These are phyloP conservation scores for Ganoderma sinense DNA, from an alignment of 1,284 basidiomycete genomes.

Conservation along the genomic window DNA sequence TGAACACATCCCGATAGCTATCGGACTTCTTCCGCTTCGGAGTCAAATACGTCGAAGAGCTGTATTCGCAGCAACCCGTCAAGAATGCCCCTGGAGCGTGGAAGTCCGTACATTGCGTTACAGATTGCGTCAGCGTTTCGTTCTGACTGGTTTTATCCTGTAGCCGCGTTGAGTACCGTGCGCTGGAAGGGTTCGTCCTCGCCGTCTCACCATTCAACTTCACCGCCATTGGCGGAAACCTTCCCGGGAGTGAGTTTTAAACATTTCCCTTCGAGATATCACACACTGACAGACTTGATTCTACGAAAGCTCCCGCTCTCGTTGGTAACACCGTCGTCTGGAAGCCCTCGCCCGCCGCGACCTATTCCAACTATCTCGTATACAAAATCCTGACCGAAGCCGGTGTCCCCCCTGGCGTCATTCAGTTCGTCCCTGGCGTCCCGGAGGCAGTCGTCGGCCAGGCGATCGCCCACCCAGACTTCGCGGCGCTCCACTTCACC, in stretches of 20 bases:
- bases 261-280: not conserved
- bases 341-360: slow-evolving; percentile 97
- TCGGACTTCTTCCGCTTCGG: slow-evolving; percentile 97
- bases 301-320: slow-evolving; percentile 79
- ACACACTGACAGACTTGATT: not conserved
- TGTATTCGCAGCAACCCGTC: slow-evolving; percentile 91
- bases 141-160: slow-evolving; percentile 8
- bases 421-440: slow-evolving; percentile 95
- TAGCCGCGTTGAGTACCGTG: slow-evolving; percentile 94
- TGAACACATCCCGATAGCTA: slow-evolving; percentile 55
- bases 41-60: slow-evolving; percentile 95
- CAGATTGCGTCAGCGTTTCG: not conserved
- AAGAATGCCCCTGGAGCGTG: slow-evolving; percentile 90
- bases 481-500: slow-evolving; percentile 96
- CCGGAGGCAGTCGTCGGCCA: slow-evolving; percentile 85
- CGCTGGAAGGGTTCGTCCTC: slow-evolving; percentile 96
- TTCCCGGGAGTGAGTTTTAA: slow-evolving; percentile 67
- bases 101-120: slow-evolving; percentile 76
- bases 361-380: slow-evolving; percentile 94
- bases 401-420: slow-evolving; percentile 92
- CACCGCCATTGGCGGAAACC: slow-evolving; percentile 95
- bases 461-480: slow-evolving; percentile 81
- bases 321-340: slow-evolving; percentile 96
- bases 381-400: slow-evolving; percentile 95
- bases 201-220: slow-evolving; percentile 99